These are phyloP conservation scores for Paramarasmius palmivorus DNA, from an alignment of 1,284 basidiomycete species.

Conservation along the genomic window DNA sequence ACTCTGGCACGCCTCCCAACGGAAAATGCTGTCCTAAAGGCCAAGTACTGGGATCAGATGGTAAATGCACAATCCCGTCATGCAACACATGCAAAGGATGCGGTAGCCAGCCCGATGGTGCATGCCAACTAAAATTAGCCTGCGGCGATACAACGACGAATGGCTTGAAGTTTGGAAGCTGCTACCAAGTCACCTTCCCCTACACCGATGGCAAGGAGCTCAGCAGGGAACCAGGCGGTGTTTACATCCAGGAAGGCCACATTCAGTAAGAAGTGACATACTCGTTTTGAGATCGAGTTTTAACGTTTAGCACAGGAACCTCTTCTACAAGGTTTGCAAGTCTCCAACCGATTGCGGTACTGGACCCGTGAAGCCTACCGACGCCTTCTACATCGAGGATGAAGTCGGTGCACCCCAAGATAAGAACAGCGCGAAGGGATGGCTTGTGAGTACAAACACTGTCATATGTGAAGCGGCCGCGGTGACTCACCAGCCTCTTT, in stretches of 20 bases:
- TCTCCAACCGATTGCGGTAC: conserved; percentile 4
- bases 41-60: background rate
- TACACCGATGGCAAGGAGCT: background rate
- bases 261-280: background rate
- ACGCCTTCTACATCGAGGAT: conserved; percentile 4
- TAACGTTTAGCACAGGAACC: background rate
- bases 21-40: conserved; percentile 1
- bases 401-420: background rate
- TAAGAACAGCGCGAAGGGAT: background rate
- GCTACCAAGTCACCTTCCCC: conserved; percentile 4
- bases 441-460: background rate
- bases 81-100: background rate
- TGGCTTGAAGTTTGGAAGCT: conserved; percentile 3
- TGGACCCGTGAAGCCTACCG: background rate
- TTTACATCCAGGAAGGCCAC: background rate
- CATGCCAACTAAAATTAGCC: background rate
- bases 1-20: background rate
- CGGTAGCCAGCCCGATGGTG: background rate
- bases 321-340: conserved; percentile 8
- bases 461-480: background rate
- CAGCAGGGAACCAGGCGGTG: background rate
- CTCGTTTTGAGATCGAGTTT: background rate
- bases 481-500: background rate
- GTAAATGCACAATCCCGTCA: background rate
- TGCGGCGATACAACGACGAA: conserved; percentile 4